A percentile compares a stretch with the other conserved stretches of the same genome.
Evolutionary conservation across 2,329 filamentous ascomycete genomes (phyloP).

Genomic region (Phialophora chinensis): DNA sequence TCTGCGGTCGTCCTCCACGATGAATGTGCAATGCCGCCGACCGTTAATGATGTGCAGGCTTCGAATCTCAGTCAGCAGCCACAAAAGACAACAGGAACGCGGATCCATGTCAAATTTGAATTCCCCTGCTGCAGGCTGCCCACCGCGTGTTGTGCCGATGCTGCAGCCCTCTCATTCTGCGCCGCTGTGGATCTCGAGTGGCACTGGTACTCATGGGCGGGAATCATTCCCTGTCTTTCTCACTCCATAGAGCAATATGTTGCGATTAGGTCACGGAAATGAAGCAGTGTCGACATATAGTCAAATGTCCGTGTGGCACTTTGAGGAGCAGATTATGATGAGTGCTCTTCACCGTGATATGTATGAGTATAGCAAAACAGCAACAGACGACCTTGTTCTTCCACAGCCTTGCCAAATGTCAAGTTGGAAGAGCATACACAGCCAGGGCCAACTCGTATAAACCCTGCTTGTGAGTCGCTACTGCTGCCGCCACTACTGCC

Average conservation of each 20-base stretch:
- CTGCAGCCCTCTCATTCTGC: neutral
- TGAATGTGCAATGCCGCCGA: neutral
- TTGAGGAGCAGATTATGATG: neutral
- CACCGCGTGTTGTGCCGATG: neutral
- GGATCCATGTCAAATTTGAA: slow-evolving; percentile 11
- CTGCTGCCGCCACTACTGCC: neutral
- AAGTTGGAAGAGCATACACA: neutral
- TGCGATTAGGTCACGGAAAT: neutral
- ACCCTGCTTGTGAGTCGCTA: neutral
- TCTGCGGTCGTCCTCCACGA: neutral
- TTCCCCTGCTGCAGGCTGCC: neutral
- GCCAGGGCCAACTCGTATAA: neutral
- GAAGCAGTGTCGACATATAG: neutral
- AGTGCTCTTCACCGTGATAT: neutral
- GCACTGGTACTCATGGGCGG: neutral
- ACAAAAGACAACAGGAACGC: slow-evolving; percentile 12
- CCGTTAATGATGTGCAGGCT: neutral
- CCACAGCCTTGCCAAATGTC: neutral
- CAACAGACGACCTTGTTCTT: neutral
- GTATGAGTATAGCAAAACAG: neutral
- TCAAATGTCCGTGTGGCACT: neutral
- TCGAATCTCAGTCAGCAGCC: slow-evolving; percentile 19
- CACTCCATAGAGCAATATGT: neutral
- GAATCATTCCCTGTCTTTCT: neutral
- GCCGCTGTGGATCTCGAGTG: neutral